Evolutionary conservation across 306 rosid genomes (phyloP), one percentile per base, ranked within the genome.

Genomic region (Acmispon strigosus): DNA sequence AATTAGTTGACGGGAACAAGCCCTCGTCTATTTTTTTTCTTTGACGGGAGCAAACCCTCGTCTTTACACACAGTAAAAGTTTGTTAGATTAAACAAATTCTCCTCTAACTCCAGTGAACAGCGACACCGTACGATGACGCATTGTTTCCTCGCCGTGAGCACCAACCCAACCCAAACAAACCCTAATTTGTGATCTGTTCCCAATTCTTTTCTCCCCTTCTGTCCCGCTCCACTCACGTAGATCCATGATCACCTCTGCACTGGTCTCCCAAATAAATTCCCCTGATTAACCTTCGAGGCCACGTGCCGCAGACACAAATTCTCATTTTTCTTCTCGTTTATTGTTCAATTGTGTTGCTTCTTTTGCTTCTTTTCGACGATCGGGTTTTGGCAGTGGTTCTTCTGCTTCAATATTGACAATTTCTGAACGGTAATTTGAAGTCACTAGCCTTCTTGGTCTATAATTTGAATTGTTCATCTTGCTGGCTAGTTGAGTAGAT

Each of bases 71-170:
- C 34, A 27, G 34, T 27, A 4, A 27, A 27, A 27, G 34, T 4
- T 32, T 32, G 8, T 32, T 32, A 32, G 37, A 32, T 32, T 32
- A 32, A 32, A 32, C 37, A 32, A 32, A 32, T 32, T 6, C 8
- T 32, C 7, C 5, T 32, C 37, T 6, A 32, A 32, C 37, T 32
- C 37, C 37, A 32, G 37, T 32, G 37, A 32, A 85, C 82, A 76
- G 89, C 81, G 83, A 81, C 85, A 77, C 85, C 86, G 82, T 85
- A 81, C 86, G 83, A 74, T 86, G 83, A 85, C 86, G 80, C 77
- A 39, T 84, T 72, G 80, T 75, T 76, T 81, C 79, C 44, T 65
- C 87, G 78, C 83, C 83, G 75, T 82, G 80, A 62, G 47, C 7
- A 72, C 0, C 59, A 70, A 70, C 70, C 73, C 47, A 79, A 58